Evolutionary conservation across 1,139 yeast species (phyloP), one percentile per base, ranked within the genome.

Genomic region (Candida dubliniensis): DNA sequence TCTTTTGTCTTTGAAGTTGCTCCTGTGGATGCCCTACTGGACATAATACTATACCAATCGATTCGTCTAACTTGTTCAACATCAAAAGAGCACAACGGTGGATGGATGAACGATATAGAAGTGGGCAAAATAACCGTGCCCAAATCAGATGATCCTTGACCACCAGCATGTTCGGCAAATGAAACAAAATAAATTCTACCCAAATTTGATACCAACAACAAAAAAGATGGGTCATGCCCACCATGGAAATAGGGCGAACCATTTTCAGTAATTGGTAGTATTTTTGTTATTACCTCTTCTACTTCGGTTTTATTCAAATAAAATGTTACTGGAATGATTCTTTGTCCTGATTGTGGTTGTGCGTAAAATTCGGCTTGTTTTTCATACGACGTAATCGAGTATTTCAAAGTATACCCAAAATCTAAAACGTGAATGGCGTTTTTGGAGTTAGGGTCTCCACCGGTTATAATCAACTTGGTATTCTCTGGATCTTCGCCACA

Each of bases 401-500:
- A 87, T 44, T 82, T 78, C 31, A 96, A 86, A 8, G 96, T 88
- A 24, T 75, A 72, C 1, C 97, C 97, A 56, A 88, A 86, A 52
- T 89, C 89, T 48, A 91, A 67, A 45, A 84, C 69, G 6, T 82
- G 77, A 8, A 91, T 56, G 27, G 81, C 79, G 51, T 79, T 81
- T 0, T 82, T 82, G 14, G 54, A 50, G 14, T 36, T 36, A 8
- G 59, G 59, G 52, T 79, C 83, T 15, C 90, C 93, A 10, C 95
- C 95, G 18, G 84, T 77, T 4, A 91, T 70, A 18, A 91, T 58
- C 18, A 90, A 61, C 2, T 87, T 79, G 0, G 98, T 89, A 38
- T 79, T 76, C 56, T 90, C 96, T 0, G 96, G 91, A 55, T 87
- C 86, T 8, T 73, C 68, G n/a, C 81, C 84, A 57, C 96, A 84